These are phyloP conservation scores for Chionographis japonica DNA, from an alignment of 106 monocot species.

Conservation along the genomic window DNA sequence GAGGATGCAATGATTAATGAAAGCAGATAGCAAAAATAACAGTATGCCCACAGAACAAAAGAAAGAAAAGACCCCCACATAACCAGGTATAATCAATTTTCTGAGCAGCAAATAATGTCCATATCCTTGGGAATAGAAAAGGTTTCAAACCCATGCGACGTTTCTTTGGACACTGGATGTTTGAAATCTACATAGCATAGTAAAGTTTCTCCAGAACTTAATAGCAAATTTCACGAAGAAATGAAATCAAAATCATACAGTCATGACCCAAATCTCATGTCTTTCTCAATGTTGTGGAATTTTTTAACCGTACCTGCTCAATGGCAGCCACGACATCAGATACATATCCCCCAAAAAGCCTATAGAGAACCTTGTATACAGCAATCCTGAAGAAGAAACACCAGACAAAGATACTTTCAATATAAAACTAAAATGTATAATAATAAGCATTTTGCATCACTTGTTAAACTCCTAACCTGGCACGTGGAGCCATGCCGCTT, in stretches of 20 bases:
- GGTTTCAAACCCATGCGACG: no score
- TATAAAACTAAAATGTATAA: neutral
- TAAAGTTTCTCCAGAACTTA: no score
- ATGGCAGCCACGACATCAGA: conserved; percentile 98
- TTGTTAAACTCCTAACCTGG: conserved; percentile 49
- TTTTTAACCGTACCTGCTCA: conserved; percentile 59
- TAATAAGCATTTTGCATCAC: neutral
- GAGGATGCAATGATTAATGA: no score
- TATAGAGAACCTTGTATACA: conserved; percentile 92
- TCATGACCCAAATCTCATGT: neutral
- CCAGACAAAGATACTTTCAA: conserved; percentile 1
- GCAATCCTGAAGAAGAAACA: conserved; percentile 57
- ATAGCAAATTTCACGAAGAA: no score
- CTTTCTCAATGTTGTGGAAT: neutral
- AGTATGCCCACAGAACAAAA: no score
- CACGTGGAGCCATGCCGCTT: conserved; percentile 99
- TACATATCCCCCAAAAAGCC: conserved; percentile 96
- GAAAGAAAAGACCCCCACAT: no score
- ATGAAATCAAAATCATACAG: neutral
- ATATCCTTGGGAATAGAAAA: no score
- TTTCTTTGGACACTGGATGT: no score
- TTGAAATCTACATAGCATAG: no score
- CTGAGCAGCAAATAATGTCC: no score
- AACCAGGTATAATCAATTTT: no score
- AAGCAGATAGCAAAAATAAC: no score